Evolutionary conservation across 1,139 yeast genomes (phyloP).

Genomic region (Candida frijolesensis): DNA sequence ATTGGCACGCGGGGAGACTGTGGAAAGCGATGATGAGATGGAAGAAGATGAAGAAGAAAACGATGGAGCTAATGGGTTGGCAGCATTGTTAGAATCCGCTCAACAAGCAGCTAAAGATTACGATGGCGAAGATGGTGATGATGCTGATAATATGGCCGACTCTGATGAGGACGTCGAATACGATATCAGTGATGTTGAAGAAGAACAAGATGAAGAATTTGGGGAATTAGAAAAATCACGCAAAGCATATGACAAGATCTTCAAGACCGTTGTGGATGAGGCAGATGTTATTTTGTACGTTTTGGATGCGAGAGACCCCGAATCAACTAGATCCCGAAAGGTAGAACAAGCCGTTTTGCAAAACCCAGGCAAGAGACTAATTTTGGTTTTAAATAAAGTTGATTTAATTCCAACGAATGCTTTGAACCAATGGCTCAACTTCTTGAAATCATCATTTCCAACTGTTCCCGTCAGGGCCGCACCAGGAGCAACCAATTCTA

Average conservation of each 20-base stretch:
- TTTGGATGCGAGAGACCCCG: constrained; percentile 97
- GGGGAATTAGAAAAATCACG: constrained; percentile 72
- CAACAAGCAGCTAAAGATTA: constrained; percentile 78
- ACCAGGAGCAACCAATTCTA: constrained; percentile 55
- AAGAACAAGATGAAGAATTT: constrained; percentile 41
- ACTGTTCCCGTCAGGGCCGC: constrained; percentile 84
- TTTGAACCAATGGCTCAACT: constrained; percentile 81
- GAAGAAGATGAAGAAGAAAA: constrained; percentile 45
- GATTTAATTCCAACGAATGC: constrained; percentile 88
- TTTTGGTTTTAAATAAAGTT: constrained; percentile 84
- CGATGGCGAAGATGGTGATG: constrained; percentile 53
- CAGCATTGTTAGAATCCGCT: constrained; percentile 88
- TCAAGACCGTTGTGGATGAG: constrained; percentile 79
- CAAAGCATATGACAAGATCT: constrained; percentile 89
- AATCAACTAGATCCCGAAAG: constrained; percentile 86
- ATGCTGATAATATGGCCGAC: constrained; percentile 42
- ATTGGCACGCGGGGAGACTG: constrained; percentile 42
- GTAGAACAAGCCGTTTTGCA: constrained; percentile 89
- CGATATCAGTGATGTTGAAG: constrained; percentile 45
- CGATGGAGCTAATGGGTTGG: constrained; percentile 62
- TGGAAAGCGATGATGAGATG: constrained; percentile 39
- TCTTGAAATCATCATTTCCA: constrained; percentile 82
- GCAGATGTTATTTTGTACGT: constrained; percentile 91
- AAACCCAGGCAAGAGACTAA: constrained; percentile 76
- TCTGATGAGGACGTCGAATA: constrained; percentile 51